Percentiles rank a stretch among this genome's conserved stretches.
Conservation (phyloP, 257 asterid genomes). For the Vinca minor region DNA sequence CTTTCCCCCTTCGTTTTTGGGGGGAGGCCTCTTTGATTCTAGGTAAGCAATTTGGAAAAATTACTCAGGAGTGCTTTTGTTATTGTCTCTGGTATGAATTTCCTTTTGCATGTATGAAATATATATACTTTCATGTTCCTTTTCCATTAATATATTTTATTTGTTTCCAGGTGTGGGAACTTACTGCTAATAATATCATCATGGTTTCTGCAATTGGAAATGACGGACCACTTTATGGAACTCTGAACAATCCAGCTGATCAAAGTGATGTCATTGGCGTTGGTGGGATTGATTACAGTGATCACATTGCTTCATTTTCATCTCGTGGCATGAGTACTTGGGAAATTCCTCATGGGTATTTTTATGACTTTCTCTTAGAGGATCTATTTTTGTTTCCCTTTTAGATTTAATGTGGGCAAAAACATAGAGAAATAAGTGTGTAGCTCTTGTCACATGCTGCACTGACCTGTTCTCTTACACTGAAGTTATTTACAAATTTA, state of each 20-base stretch:
- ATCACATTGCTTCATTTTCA: conserved; percentile 96
- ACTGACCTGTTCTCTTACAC: background rate
- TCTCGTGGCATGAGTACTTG: conserved; percentile 99
- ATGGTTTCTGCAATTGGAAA: conserved; percentile 99
- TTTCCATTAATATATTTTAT: background rate
- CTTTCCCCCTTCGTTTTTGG: too few relatives aligned
- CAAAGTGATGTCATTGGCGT: conserved; percentile 99
- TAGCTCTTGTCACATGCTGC: background rate
- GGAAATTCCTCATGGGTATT: conserved; percentile 99
- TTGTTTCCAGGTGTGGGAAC: conserved; percentile 79
- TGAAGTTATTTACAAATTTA: background rate
- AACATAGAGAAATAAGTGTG: background rate
- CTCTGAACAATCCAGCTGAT: conserved; percentile 97
- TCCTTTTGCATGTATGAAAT: background rate
- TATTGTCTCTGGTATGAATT: conserved; percentile 1
- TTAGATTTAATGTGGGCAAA: background rate
- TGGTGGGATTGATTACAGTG: conserved; percentile 98
- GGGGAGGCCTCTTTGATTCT: too few relatives aligned
- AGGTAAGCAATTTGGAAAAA: background rate
- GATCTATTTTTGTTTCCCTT: background rate
- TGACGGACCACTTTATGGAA: conserved; percentile 98
- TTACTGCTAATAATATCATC: conserved; percentile 86
- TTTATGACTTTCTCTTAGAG: conserved; percentile 6
- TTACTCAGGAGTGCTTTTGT: background rate
- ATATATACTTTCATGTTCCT: background rate